Conservation (phyloP, 2,329 filamentous ascomycete species). For the Nakataea oryzae region DNA sequence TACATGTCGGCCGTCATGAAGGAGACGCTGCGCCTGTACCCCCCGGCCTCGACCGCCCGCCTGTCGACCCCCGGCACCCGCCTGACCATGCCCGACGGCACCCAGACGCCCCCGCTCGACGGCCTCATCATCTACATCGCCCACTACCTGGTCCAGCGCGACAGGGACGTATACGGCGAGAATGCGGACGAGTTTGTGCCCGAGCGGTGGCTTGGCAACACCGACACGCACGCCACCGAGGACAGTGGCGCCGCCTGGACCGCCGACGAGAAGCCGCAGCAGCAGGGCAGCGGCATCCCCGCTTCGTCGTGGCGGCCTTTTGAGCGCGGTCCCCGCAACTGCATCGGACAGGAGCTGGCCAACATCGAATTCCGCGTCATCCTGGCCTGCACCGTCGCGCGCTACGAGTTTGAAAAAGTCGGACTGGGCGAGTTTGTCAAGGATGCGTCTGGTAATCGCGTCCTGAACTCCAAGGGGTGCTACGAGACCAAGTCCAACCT, state of each 20-base stretch:
- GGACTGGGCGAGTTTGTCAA: conserved; percentile 17
- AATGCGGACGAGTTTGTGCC: conserved; percentile 24
- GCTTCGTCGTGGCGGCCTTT: conserved; percentile 40
- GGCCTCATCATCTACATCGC: conserved; percentile 23
- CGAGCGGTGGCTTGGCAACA: conserved; percentile 26
- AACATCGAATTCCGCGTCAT: conserved; percentile 22
- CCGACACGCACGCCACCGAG: conserved; percentile 12
- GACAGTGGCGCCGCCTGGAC: not conserved
- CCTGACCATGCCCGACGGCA: conserved; percentile 16
- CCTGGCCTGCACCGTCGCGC: conserved; percentile 16
- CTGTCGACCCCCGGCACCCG: conserved; percentile 13
- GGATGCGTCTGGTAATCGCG: conserved; percentile 11
- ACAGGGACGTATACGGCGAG: conserved; percentile 21
- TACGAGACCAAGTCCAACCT: conserved; percentile 13
- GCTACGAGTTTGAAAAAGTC: conserved; percentile 20
- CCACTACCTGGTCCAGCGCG: conserved; percentile 22
- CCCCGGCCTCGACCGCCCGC: conserved; percentile 21
- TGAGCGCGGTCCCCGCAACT: conserved; percentile 39
- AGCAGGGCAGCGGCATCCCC: conserved; percentile 10
- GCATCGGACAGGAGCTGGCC: conserved; percentile 44
- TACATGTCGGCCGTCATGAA: conserved; percentile 27
- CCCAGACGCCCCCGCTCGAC: conserved; percentile 17
- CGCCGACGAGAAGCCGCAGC: conserved; percentile 2
- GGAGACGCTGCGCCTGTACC: conserved; percentile 23
- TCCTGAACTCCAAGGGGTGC: conserved; percentile 13